phyloP scores from a whole-genome alignment of 73 alveolate species.

The Paramecium pentaurelia region DNA sequence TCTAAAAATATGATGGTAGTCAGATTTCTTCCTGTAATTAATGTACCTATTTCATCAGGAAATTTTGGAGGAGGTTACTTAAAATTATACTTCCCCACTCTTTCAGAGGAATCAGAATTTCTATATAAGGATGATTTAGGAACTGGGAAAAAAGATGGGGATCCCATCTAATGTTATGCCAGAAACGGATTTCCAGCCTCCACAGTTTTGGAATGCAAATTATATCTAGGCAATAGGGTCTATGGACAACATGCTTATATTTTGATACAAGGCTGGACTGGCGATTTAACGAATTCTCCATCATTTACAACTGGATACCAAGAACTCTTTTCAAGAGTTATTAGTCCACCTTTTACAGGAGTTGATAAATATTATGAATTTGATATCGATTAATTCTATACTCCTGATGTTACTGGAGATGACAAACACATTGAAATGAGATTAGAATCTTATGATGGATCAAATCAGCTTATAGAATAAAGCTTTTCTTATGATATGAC shows the following conservation, averaged over 20 bases:
- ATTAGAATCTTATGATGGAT: not conserved
- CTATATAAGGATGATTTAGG: slow-evolving; percentile 49
- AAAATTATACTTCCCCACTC: slow-evolving; percentile 35
- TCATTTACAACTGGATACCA: not conserved
- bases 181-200: slow-evolving; percentile 25
- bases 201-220: not conserved
- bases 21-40: not conserved
- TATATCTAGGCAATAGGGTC: slow-evolving; percentile 10
- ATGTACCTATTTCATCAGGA: not conserved
- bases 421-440: slow-evolving; percentile 21
- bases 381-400: not conserved
- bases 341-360: not conserved
- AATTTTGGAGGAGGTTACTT: slow-evolving; percentile 16
- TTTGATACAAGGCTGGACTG: slow-evolving; percentile 12
- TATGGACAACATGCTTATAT: not conserved
- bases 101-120: not conserved
- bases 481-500: slow-evolving; percentile 11
- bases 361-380: not conserved
- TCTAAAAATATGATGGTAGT: slow-evolving; percentile 24
- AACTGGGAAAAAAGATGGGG: slow-evolving; percentile 12
- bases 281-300: not conserved
- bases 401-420: not conserved
- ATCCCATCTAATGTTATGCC: slow-evolving; percentile 8
- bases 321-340: not conserved
- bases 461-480: not conserved